These are phyloP conservation scores for Clathrospora elynae DNA, from an alignment of 2,329 filamentous ascomycete species.

Conservation along the genomic window DNA sequence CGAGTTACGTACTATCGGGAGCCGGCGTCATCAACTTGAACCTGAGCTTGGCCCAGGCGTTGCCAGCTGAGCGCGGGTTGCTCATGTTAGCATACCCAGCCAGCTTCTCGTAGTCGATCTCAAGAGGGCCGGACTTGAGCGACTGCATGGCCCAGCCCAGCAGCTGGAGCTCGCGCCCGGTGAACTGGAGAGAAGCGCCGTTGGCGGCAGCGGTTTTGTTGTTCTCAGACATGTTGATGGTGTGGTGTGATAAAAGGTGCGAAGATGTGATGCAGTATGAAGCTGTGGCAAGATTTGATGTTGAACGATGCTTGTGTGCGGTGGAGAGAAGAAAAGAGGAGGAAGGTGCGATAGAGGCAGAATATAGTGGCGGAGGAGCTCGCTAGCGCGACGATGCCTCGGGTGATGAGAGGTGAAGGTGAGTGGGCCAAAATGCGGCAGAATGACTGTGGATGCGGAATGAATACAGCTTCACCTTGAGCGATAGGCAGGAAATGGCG, in stretches of 20 bases:
- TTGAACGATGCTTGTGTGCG: not conserved
- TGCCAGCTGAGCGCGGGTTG: slow-evolving; percentile 46
- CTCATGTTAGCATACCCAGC: slow-evolving; percentile 44
- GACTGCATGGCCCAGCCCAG: slow-evolving; percentile 46
- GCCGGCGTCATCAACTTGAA: slow-evolving; percentile 32
- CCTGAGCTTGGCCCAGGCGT: slow-evolving; percentile 47
- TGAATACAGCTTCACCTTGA: slow-evolving; percentile 11
- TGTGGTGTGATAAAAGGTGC: slow-evolving; percentile 1
- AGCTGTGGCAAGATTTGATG: not conserved
- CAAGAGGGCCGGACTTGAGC: slow-evolving; percentile 45
- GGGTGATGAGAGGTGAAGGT: slow-evolving; percentile 17
- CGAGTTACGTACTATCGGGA: too few species aligned
- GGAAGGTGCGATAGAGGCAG: not conserved
- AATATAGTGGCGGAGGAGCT: not conserved
- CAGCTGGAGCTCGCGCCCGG: slow-evolving; percentile 44
- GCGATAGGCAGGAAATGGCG: not conserved
- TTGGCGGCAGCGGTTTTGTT: slow-evolving; percentile 15
- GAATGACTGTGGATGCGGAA: not conserved
- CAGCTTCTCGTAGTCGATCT: slow-evolving; percentile 48
- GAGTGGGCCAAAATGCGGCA: slow-evolving; percentile 12
- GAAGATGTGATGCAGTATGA: not conserved
- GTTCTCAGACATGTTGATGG: slow-evolving; percentile 34
- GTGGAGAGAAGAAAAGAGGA: slow-evolving; percentile 5
- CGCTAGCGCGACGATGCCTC: slow-evolving; percentile 10
- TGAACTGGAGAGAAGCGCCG: slow-evolving; percentile 31